Conservation (phyloP, 2,329 filamentous ascomycete genomes). For the Colletotrichum cuscutae region DNA sequence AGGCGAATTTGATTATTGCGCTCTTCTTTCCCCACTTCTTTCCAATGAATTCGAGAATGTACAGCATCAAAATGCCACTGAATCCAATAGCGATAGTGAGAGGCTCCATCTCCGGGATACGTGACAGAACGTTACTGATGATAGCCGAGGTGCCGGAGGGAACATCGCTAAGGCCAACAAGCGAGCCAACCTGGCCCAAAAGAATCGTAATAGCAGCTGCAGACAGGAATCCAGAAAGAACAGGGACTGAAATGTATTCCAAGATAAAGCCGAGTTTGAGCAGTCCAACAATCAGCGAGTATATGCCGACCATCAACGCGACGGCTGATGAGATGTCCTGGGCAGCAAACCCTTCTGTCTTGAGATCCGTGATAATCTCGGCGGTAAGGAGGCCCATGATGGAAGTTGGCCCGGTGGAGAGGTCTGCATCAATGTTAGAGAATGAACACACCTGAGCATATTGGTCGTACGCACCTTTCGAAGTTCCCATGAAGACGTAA, state of each 20-base stretch:
- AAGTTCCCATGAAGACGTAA: conserved; percentile 70
- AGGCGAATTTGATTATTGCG: conserved; percentile 67
- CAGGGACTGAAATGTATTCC: conserved; percentile 73
- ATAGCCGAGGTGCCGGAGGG: conserved; percentile 64
- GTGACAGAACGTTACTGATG: conserved; percentile 67
- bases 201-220: conserved; percentile 74
- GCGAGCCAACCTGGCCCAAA: conserved; percentile 70
- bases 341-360: conserved; percentile 59
- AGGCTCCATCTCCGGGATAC: conserved; percentile 66
- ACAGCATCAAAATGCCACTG: conserved; percentile 64
- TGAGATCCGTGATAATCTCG: conserved; percentile 65
- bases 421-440: conserved; percentile 50
- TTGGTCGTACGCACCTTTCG: conserved; percentile 58
- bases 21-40: conserved; percentile 68
- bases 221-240: conserved; percentile 73
- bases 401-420: conserved; percentile 72
- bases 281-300: conserved; percentile 67
- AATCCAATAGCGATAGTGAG: conserved; percentile 70
- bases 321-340: conserved; percentile 69
- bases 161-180: conserved; percentile 64
- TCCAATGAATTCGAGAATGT: conserved; percentile 66
- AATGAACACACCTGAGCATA: no score
- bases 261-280: conserved; percentile 73
- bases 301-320: conserved; percentile 72
- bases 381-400: conserved; percentile 72